phyloP scores from a whole-genome alignment of 495 filamentous ascomycete species.

The Chaetomidium leptoderma region DNA sequence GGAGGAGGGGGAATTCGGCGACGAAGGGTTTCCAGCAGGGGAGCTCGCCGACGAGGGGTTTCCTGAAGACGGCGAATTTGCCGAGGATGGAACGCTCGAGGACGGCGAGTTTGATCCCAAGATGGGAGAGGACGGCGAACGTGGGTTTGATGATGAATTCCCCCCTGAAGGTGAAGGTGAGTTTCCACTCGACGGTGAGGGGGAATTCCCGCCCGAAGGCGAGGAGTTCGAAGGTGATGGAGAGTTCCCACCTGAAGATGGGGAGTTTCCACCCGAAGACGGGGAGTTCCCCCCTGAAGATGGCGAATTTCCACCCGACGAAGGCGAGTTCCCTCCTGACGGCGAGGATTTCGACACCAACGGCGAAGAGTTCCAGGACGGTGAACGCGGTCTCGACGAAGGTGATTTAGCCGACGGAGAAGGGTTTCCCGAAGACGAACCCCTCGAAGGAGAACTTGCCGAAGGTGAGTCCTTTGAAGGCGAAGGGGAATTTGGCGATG shows the following conservation, averaged over 20 bases:
- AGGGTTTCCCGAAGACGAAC: background rate
- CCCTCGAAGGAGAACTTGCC: background rate
- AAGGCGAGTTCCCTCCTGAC: background rate
- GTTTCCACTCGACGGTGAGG: constrained; percentile 4
- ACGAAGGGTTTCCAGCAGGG: background rate
- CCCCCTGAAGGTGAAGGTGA: constrained; percentile 6
- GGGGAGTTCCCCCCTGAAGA: background rate
- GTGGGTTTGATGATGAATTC: constrained; percentile 7
- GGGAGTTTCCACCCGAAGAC: background rate
- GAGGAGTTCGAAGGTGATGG: too few relatives aligned
- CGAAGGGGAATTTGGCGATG: constrained; percentile 7
- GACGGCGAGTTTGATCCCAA: constrained; percentile 6
- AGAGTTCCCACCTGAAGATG: background rate
- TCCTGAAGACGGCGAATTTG: constrained; percentile 7
- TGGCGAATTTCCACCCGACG: background rate
- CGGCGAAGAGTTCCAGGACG: background rate
- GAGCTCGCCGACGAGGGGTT: constrained; percentile 3
- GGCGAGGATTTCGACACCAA: background rate
- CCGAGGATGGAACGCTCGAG: constrained; percentile 2
- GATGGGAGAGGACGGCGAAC: constrained; percentile 8
- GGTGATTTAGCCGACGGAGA: background rate
- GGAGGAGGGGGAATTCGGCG: constrained; percentile 1
- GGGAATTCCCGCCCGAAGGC: background rate
- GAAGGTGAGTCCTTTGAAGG: background rate
- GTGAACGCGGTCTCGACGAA: background rate